These are phyloP conservation scores for Coniochaeta prunicola DNA, from an alignment of 2,329 filamentous ascomycete genomes.

Conservation along the genomic window DNA sequence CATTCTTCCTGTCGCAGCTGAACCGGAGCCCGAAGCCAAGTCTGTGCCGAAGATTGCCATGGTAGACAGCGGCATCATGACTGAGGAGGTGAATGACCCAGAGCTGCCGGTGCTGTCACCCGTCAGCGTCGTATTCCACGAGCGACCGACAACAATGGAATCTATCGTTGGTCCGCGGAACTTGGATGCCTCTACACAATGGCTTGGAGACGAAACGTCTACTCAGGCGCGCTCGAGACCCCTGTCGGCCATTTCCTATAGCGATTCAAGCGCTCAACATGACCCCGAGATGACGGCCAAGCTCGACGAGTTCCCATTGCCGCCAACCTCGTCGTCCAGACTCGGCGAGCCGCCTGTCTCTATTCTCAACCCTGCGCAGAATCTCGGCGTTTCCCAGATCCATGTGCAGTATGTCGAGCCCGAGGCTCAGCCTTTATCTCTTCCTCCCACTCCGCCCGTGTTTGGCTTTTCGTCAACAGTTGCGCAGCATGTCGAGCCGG, in stretches of 20 bases:
- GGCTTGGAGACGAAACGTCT: conserved; percentile 13
- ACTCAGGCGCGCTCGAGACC: conserved; percentile 28
- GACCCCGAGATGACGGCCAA: conserved; percentile 43
- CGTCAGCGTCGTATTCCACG: conserved; percentile 18
- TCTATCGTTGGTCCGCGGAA: conserved; percentile 28
- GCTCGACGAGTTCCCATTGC: conserved; percentile 46
- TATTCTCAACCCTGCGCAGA: conserved; percentile 22
- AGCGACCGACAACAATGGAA: conserved; percentile 32
- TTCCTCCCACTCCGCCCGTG: conserved; percentile 13
- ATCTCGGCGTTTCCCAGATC: conserved; percentile 36
- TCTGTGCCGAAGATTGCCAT: conserved; percentile 18
- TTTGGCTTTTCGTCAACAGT: conserved; percentile 4
- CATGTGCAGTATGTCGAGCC: conserved; percentile 22
- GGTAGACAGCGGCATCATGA: conserved; percentile 24
- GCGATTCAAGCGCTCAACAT: conserved; percentile 45
- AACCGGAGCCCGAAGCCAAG: not conserved
- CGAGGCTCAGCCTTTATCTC: conserved; percentile 6
- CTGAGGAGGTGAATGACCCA: conserved; percentile 4
- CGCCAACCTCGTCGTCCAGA: conserved; percentile 34
- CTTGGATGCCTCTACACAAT: conserved; percentile 16
- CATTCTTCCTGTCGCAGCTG: conserved; percentile 17
- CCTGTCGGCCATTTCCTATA: conserved; percentile 41
- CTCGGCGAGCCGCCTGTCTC: conserved; percentile 12
- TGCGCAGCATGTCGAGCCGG: conserved; percentile 16
- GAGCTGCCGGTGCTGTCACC: conserved; percentile 7